Conservation (phyloP, 108 stramenopile genomes). For the Aurantiochytrium sp. region DNA sequence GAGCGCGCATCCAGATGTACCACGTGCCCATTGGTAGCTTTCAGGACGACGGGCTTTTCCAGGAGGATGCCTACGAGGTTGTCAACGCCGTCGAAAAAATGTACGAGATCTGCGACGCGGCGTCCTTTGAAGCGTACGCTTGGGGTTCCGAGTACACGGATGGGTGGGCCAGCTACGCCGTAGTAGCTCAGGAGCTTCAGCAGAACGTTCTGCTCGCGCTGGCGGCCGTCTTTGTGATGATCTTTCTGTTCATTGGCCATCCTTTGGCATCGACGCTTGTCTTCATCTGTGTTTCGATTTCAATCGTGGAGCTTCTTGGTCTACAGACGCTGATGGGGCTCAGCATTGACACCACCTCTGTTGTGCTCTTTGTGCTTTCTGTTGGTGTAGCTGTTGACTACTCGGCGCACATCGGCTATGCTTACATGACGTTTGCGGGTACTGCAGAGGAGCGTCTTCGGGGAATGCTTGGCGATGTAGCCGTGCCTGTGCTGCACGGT, state of each 20-base stretch:
- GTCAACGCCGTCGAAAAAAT: neutral
- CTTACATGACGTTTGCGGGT: neutral
- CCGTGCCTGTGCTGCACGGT: constrained; percentile 25
- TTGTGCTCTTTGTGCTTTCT: constrained; percentile 16
- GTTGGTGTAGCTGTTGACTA: constrained; percentile 31
- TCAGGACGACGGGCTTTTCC: neutral
- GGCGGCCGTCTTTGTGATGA: neutral
- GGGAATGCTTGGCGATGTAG: constrained; percentile 10
- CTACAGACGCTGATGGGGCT: constrained; percentile 9
- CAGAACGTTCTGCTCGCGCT: constrained; percentile 13
- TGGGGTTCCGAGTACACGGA: neutral
- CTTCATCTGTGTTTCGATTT: neutral
- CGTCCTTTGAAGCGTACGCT: neutral
- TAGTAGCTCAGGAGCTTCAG: neutral
- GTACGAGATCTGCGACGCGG: constrained; percentile 2
- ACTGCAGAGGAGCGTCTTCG: neutral
- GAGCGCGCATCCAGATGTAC: neutral
- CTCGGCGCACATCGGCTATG: constrained; percentile 25
- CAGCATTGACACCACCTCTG: constrained; percentile 5
- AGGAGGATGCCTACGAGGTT: neutral
- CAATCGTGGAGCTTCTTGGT: constrained; percentile 21
- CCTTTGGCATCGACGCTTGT: neutral
- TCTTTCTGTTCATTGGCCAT: neutral
- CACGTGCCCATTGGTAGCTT: neutral
- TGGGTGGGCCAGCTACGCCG: neutral